Base-by-base conservation (phyloP, 495 filamentous ascomycete genomes). In the Podospora pseudopauciseta region DNA sequence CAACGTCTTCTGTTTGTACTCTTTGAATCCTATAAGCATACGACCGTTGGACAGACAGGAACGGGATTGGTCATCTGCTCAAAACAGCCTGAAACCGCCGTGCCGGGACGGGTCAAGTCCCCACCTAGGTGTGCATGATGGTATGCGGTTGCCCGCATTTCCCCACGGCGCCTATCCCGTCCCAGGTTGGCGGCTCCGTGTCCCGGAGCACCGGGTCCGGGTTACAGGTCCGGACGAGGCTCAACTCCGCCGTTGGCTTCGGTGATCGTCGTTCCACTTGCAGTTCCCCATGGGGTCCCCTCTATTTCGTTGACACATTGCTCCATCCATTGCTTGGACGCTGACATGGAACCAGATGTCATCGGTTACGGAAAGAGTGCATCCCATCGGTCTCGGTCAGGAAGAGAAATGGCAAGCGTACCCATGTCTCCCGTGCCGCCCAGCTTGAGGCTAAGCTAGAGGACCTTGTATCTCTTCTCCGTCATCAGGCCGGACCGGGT, bases 381-480 rank as follows among this genome's bases (percentile, higher is more conserved):
- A 64, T 76, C 18, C 80, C 80, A 15, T 80, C 80, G 0, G 73
- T 73, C 7, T 74, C 78, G 2, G 70, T 81, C n/a, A 77, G 81
- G 55, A 81, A 76, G 30, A 77, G 80, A 13, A 73, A 75, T 54
- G 72, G 69, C 16, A 70, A 71, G 62, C 64, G 73, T 44, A 44
- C 64, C 7, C 71, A 76, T 59, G 69, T 77, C 0, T 76, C 77
- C 9, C 72, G 79, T 20, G 73, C 81, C 0, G 80, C 81, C 18
- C 79, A 81, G 65, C 78, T 82, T 4, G 80, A 83, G 68, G 75
- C 80, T 56, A 82, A 82, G 71, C 73, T 82, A 1, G 81, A 83
- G 26, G 80, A 82, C 53, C 69, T 83, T 4, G 78, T 82, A n/a
- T 71, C 74, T 9, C 76, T 82, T 58, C 76, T 83, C 27, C 72